Evolutionary conservation across 2,329 filamentous ascomycete species (phyloP).

Genomic region (Myriosclerotinia scirpicola): DNA sequence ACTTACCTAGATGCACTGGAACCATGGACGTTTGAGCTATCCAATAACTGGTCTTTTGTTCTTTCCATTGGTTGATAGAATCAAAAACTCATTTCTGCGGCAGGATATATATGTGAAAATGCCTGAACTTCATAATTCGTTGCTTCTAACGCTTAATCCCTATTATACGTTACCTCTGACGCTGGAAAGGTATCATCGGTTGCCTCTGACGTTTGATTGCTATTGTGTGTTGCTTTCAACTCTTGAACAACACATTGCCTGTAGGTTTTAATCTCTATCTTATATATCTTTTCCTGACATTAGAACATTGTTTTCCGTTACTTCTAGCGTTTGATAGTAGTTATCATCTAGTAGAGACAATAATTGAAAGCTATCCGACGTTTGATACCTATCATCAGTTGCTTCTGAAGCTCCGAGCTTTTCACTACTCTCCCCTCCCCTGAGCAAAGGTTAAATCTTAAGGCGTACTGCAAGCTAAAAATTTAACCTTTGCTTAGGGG

Average conservation of each 20-base stretch:
- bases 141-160: slow-evolving; percentile 1
- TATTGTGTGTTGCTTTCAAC: neutral
- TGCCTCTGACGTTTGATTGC: neutral
- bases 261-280: too few relatives aligned
- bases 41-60: neutral
- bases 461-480: too few relatives aligned
- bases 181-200: neutral
- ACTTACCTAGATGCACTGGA: slow-evolving; percentile 26
- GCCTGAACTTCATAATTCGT: neutral
- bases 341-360: too few relatives aligned
- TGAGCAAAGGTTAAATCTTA: too few relatives aligned
- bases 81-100: neutral
- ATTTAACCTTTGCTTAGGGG: too few relatives aligned
- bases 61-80: neutral
- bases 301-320: too few relatives aligned
- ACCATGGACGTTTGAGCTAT: slow-evolving; percentile 23
- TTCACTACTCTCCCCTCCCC: too few relatives aligned
- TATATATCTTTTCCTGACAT: neutral
- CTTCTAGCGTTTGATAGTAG: too few relatives aligned
- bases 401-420: neutral
- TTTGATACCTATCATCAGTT: too few relatives aligned
- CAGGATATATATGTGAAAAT: slow-evolving; percentile 11
- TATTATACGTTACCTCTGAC: neutral
- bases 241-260: too few relatives aligned
- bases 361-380: too few relatives aligned